Conservation (phyloP, 2,329 filamentous ascomycete species). For the Seiridium unicorne region DNA sequence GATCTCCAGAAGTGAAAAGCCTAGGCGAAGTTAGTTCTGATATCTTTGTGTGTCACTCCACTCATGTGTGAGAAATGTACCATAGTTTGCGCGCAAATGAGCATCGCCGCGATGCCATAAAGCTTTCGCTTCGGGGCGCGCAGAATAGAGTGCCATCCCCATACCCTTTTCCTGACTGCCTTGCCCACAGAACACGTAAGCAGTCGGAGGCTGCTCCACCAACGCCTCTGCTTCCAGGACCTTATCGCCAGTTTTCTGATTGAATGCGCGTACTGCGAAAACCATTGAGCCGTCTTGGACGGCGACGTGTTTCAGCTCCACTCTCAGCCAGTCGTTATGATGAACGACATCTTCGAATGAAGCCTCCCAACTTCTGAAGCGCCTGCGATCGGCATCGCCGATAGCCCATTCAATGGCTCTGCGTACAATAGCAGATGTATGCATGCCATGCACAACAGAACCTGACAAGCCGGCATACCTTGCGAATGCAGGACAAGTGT, state of each 20-base stretch:
- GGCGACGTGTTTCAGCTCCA: conserved; percentile 92
- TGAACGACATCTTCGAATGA: conserved; percentile 96
- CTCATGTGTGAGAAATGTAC: conserved; percentile 57
- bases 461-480: background rate
- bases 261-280: conserved; percentile 91
- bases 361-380: conserved; percentile 38
- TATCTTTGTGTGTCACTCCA: too few species aligned
- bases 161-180: conserved; percentile 98
- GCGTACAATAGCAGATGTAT: background rate
- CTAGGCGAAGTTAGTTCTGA: conserved; percentile 45
- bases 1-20: conserved; percentile 95
- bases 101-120: conserved; percentile 71
- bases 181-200: conserved; percentile 97
- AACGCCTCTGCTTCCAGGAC: conserved; percentile 98
- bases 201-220: conserved; percentile 92
- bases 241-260: conserved; percentile 80
- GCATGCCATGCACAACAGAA: background rate
- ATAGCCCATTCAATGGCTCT: background rate
- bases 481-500: background rate
- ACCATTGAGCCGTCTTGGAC: conserved; percentile 99
- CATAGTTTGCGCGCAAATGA: conserved; percentile 93
- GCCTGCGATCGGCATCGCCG: background rate
- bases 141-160: conserved; percentile 69
- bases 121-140: conserved; percentile 47
- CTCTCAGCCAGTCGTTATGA: conserved; percentile 89